Evolutionary conservation across 1,139 yeast species (phyloP), one percentile per base, ranked within the genome.

Genomic region (Taphrina pruni): DNA sequence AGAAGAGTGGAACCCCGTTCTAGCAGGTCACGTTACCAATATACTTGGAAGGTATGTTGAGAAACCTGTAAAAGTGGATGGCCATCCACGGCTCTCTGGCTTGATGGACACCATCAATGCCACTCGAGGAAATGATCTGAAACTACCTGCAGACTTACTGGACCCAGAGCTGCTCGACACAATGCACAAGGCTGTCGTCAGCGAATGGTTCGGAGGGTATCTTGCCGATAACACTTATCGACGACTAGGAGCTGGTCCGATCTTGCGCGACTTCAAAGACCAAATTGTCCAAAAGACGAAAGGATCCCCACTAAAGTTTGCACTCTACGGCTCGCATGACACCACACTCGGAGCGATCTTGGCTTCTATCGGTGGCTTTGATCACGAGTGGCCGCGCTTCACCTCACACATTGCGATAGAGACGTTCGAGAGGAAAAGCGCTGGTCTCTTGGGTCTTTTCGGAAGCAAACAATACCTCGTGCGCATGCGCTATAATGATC

Each of bases 201-300:
- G 69, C 38, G 75, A 73, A 54, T 73, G 75, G 75, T 73, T 72
- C 14, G 74, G 73, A 17, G 75, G 74, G 35, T 71, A 73, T 58
- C 57, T 71, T 51, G 67, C 70, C 8, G 57, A 57, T 26, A 36
- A 48, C 17, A 62, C 62, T 11, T 64, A 66, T 50, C 69, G 72
- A 20, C 66, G 65, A 6, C 62, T 71, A 5, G 72, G 72, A 17
- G 72, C 71, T n/a, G 72, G 72, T 6, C 32, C 68, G 12, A 56
- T 71, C 11, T 54, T 71, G 21, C 66, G 66, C 35, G 72, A 71
- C 50, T 38, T 71, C n/a, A 57, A 39, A 14, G 69, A 70, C 45
- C 62, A 65, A 6, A 69, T 69, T 36, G 46, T 43, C 43, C 52
- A 50, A n/a, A 56, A 55, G n/a, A 69, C 65, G 51, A 41, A 58